A percentile compares a stretch with the other conserved stretches of the same genome.
Conservation (phyloP, 345 rosid species). For the Citrus trifoliata region DNA sequence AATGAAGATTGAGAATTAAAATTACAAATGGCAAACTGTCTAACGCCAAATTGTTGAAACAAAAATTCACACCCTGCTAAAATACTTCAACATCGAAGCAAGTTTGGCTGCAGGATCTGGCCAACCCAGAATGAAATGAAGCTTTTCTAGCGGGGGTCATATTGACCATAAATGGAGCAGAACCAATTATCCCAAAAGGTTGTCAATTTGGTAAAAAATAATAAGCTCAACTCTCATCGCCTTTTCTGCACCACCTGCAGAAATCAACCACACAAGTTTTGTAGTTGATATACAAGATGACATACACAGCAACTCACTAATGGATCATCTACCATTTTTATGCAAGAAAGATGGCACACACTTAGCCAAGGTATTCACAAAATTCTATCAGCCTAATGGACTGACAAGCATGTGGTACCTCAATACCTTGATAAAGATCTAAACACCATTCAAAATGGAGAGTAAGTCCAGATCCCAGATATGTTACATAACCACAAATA, state of each 20-base stretch:
- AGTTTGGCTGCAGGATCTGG: background rate
- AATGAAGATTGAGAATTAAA: no score
- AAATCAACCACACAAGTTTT: background rate
- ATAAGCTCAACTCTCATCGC: background rate
- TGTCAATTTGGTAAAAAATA: background rate
- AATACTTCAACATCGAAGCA: background rate
- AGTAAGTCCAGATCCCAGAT: background rate
- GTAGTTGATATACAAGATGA: no score
- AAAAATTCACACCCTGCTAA: background rate
- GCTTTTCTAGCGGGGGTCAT: no score
- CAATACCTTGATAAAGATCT: background rate
- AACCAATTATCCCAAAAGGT: background rate
- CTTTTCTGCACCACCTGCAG: background rate
- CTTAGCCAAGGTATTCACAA: background rate
- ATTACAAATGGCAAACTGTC: background rate
- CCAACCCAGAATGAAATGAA: background rate
- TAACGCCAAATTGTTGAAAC: background rate
- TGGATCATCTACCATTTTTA: background rate
- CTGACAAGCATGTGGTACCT: background rate
- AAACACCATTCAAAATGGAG: background rate
- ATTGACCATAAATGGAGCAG: background rate
- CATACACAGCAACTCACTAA: background rate
- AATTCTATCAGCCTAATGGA: background rate
- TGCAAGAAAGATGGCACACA: background rate
- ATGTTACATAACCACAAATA: constrained; percentile 1